A percentile compares a stretch with the other conserved stretches of the same genome.
Evolutionary conservation across 2,329 filamentous ascomycete genomes (phyloP).

Genomic region (Thielaviopsis musarum): DNA sequence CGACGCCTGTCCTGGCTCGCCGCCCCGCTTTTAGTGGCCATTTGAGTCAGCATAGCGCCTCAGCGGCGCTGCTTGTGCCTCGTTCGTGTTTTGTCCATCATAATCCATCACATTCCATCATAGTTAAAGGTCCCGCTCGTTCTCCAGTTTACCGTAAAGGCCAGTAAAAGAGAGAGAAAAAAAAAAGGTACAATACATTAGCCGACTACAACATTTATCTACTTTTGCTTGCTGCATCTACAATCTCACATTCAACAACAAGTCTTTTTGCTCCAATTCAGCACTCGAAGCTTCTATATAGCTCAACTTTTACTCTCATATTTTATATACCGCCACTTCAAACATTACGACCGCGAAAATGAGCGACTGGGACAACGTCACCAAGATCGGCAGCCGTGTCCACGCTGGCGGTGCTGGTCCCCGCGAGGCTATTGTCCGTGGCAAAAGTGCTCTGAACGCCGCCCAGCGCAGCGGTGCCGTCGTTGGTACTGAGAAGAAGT

Average conservation of each 20-base stretch:
- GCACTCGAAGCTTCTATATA: background rate
- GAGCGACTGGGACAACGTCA: constrained; percentile 70
- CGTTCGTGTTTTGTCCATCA: constrained; percentile 2
- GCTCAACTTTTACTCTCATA: background rate
- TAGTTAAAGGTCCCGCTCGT: background rate
- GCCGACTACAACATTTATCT: background rate
- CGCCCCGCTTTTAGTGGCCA: constrained; percentile 10
- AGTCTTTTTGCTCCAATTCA: background rate
- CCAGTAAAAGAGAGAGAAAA: background rate
- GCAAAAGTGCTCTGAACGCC: constrained; percentile 71
- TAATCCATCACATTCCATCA: constrained; percentile 11
- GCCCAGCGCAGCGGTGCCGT: constrained; percentile 65
- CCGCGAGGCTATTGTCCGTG: constrained; percentile 79
- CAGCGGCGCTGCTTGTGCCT: background rate
- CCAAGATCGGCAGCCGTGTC: constrained; percentile 85
- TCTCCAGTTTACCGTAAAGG: no score
- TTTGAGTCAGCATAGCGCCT: constrained; percentile 10
- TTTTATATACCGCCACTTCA: background rate
- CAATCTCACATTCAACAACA: background rate
- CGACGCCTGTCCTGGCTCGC: background rate
- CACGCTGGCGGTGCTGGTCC: constrained; percentile 46
- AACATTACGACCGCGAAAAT: constrained; percentile 34
- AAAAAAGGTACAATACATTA: background rate
- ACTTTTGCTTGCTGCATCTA: background rate
- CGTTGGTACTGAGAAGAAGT: constrained; percentile 86